Percentiles rank a stretch among this genome's conserved stretches.
These are phyloP conservation scores for Suillus plorans DNA, from an alignment of 768 basidiomycete genomes.

Conservation along the genomic window DNA sequence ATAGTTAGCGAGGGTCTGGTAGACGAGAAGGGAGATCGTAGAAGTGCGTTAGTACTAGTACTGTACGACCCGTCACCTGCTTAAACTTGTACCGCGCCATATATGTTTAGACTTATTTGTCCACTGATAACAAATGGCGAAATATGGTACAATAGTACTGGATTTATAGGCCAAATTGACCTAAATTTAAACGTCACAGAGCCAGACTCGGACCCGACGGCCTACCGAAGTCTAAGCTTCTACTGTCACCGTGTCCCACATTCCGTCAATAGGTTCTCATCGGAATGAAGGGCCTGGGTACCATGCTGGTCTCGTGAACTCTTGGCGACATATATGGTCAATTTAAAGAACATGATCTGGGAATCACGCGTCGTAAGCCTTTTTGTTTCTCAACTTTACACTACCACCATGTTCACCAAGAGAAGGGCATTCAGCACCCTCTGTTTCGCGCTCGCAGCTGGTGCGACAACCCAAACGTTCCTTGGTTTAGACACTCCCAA, in stretches of 20 bases:
- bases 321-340: neutral
- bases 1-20: neutral
- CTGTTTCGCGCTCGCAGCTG: constrained; percentile 2
- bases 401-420: neutral
- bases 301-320: neutral
- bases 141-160: neutral
- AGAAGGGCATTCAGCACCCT: neutral
- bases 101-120: neutral
- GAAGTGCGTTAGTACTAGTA: neutral
- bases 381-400: neutral
- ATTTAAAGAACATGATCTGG: neutral
- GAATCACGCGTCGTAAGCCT: neutral
- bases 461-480: constrained; percentile 22
- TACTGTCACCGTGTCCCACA: neutral
- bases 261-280: neutral
- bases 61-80: neutral
- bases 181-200: neutral
- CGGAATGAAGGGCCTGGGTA: neutral
- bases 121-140: neutral
- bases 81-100: neutral
- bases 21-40: neutral
- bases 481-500: constrained; percentile 10
- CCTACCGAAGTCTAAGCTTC: too few relatives aligned
- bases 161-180: neutral
- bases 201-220: too few relatives aligned